Conservation (phyloP, 306 rosid species). For the Arachis stenosperma region DNA sequence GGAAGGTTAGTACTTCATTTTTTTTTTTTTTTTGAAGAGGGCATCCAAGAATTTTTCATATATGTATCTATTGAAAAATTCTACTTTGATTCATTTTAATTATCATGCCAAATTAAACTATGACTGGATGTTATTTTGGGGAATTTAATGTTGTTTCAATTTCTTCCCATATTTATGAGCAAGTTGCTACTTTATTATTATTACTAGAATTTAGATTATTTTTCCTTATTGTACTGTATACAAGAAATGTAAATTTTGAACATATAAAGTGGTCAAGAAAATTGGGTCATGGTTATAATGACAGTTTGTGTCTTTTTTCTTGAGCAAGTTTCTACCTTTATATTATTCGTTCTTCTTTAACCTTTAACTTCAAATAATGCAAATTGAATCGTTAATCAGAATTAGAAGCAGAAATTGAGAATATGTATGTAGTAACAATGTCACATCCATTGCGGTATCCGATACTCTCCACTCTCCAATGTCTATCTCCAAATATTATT, state of each 20-base stretch:
- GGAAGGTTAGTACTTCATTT: not conserved
- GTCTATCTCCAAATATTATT: not conserved
- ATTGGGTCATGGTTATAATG: not conserved
- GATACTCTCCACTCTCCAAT: not conserved
- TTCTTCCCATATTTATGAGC: conserved; percentile 20
- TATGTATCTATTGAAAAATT: not conserved
- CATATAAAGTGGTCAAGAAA: conserved; percentile 33
- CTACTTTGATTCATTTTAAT: conserved; percentile 22
- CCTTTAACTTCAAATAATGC: not conserved
- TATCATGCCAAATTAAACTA: conserved; percentile 26
- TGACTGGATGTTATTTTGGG: conserved; percentile 33
- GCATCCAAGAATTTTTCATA: not conserved
- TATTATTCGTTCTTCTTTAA: conserved; percentile 19
- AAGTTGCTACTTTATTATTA: conserved; percentile 6
- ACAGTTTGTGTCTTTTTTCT: not conserved
- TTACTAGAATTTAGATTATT: not conserved
- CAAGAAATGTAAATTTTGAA: conserved; percentile 41
- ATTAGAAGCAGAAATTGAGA: not conserved
- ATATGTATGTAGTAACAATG: not conserved
- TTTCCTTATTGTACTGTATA: conserved; percentile 30
- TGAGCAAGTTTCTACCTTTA: not conserved
- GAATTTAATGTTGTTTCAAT: conserved; percentile 13
- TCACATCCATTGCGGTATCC: not conserved
- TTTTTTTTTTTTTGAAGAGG: not conserved
- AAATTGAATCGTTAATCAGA: not conserved